These are phyloP conservation scores for Clitoria ternatea DNA, from an alignment of 306 rosid species.

Conservation along the genomic window DNA sequence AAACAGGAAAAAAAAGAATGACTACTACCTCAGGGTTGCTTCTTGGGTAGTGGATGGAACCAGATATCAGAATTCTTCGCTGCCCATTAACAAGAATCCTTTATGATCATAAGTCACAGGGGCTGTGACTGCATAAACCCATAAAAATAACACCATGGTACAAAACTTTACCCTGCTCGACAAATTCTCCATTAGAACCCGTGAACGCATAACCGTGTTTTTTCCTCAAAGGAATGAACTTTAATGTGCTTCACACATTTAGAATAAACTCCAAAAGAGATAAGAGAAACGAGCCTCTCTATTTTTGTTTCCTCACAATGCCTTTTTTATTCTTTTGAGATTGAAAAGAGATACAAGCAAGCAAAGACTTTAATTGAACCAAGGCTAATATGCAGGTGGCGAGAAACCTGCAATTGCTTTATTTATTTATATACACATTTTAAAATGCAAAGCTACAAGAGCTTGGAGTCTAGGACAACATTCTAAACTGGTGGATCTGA, in stretches of 20 bases:
- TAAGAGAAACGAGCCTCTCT: background rate
- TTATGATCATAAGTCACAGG: slow-evolving; percentile 72
- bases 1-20: background rate
- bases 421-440: slow-evolving; percentile 37
- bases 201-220: slow-evolving; percentile 22
- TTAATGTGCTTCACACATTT: slow-evolving; percentile 13
- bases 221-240: slow-evolving; percentile 26
- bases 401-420: slow-evolving; percentile 32
- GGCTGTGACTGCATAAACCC: slow-evolving; percentile 41
- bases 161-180: background rate
- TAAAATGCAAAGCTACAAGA: background rate
- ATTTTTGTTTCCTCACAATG: background rate
- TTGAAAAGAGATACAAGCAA: background rate
- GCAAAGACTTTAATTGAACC: background rate
- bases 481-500: too few relatives aligned
- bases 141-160: slow-evolving; percentile 12
- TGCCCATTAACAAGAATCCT: slow-evolving; percentile 64
- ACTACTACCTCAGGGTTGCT: slow-evolving; percentile 78
- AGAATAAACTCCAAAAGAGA: background rate
- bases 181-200: slow-evolving; percentile 34
- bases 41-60: slow-evolving; percentile 97
- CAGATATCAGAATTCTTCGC: slow-evolving; percentile 76
- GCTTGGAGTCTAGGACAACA: background rate
- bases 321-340: slow-evolving; percentile 24
- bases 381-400: slow-evolving; percentile 15